Percentiles rank a stretch among this genome's conserved stretches.
Evolutionary conservation across 768 basidiomycete species (phyloP).

Genomic region (Boletus reticuloceps): DNA sequence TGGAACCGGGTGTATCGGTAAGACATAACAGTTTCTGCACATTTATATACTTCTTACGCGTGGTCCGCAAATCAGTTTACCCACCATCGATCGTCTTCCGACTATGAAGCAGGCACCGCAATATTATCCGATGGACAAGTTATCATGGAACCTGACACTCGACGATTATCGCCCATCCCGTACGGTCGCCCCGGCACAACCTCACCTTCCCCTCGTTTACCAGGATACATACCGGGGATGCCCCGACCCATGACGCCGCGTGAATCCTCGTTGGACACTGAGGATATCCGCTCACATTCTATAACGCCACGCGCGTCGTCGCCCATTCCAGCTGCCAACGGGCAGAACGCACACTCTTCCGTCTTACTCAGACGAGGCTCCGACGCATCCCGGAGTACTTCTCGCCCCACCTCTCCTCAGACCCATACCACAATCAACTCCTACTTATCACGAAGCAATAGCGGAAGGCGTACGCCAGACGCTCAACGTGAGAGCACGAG

Average conservation of each 20-base stretch:
- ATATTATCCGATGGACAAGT: conserved; percentile 63
- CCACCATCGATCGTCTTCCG: conserved; percentile 36
- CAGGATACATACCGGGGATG: conserved; percentile 90
- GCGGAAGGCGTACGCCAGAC: conserved; percentile 67
- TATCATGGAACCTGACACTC: conserved; percentile 46
- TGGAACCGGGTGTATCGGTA: conserved; percentile 23
- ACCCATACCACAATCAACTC: conserved; percentile 36
- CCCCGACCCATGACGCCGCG: conserved; percentile 89
- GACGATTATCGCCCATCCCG: conserved; percentile 60
- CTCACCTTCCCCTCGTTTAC: conserved; percentile 55
- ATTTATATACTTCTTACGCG: conserved; percentile 19
- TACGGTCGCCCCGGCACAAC: conserved; percentile 46
- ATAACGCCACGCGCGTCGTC: conserved; percentile 78
- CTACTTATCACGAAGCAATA: conserved; percentile 57
- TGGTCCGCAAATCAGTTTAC: conserved; percentile 12
- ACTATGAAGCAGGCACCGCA: conserved; percentile 65
- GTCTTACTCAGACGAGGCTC: conserved; percentile 53
- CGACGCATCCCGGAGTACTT: conserved; percentile 48
- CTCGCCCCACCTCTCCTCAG: conserved; percentile 48
- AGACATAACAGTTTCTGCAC: conserved; percentile 11
- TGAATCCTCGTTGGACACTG: conserved; percentile 59
- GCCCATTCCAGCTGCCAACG: conserved; percentile 42
- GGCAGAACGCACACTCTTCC: conserved; percentile 36
- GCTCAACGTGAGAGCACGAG: conserved; percentile 38
- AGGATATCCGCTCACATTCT: conserved; percentile 70